Conservation (phyloP, 805 yeast species). For the Yamadazyma kitorensis region DNA sequence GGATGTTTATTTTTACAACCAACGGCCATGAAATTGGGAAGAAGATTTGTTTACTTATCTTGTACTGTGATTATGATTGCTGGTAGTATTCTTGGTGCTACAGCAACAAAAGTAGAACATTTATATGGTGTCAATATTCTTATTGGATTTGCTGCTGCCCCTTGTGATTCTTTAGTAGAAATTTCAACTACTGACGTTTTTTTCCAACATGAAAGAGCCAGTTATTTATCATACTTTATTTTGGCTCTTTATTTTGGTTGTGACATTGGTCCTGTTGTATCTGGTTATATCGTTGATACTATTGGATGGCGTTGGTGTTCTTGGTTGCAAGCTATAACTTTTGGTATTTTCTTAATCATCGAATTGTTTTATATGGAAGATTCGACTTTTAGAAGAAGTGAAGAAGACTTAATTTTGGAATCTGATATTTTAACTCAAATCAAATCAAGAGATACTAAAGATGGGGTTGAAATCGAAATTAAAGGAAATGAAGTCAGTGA, state of each 20-base stretch:
- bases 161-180: constrained; percentile 47
- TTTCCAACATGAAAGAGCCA: constrained; percentile 43
- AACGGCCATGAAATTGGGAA: constrained; percentile 28
- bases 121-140: constrained; percentile 22
- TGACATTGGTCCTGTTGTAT: constrained; percentile 42
- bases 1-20: constrained; percentile 36
- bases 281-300: constrained; percentile 40
- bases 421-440: constrained; percentile 30
- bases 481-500: constrained; percentile 15
- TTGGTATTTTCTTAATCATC: constrained; percentile 30
- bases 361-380: constrained; percentile 41
- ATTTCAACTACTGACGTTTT: constrained; percentile 43
- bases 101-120: constrained; percentile 18
- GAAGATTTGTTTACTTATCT: constrained; percentile 24
- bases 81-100: constrained; percentile 24
- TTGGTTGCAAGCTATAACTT: constrained; percentile 25
- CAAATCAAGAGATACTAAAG: constrained; percentile 9
- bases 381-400: constrained; percentile 36
- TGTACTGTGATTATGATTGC: constrained; percentile 24
- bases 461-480: constrained; percentile 7
- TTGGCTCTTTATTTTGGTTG: constrained; percentile 45
- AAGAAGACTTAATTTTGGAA: constrained; percentile 23
- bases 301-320: constrained; percentile 44
- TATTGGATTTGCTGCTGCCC: constrained; percentile 35
- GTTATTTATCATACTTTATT: constrained; percentile 27